These are phyloP conservation scores for Melanogaster broomeanus DNA, from an alignment of 768 basidiomycete species.

Conservation along the genomic window DNA sequence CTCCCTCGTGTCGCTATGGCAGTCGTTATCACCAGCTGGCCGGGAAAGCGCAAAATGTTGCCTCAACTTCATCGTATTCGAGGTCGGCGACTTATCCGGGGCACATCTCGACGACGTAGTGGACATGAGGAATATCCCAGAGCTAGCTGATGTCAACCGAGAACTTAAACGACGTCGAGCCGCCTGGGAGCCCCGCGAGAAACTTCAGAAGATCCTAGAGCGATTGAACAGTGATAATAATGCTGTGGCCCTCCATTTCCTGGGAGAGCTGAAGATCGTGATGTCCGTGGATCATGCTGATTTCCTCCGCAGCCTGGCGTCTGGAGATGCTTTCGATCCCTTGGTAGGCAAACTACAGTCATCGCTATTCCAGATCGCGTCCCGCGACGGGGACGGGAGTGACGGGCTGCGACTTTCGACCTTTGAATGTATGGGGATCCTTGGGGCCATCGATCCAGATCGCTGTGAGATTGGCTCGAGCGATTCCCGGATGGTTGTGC, in stretches of 20 bases:
- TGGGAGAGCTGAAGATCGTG: conserved; percentile 74
- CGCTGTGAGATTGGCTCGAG: conserved; percentile 67
- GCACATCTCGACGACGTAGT: conserved; percentile 75
- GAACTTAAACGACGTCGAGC: conserved; percentile 48
- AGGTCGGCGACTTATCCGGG: conserved; percentile 55
- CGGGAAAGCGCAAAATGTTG: conserved; percentile 56
- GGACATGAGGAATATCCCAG: conserved; percentile 71
- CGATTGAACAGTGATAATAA: conserved; percentile 78
- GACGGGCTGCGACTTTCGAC: conserved; percentile 70
- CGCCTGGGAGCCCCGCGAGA: conserved; percentile 51
- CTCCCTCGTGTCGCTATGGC: conserved; percentile 79
- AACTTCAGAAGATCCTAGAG: conserved; percentile 68
- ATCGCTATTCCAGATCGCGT: conserved; percentile 66
- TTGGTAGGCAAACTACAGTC: conserved; percentile 68
- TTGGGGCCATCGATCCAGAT: conserved; percentile 96
- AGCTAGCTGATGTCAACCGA: conserved; percentile 48
- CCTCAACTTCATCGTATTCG: conserved; percentile 69
- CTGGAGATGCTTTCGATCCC: conserved; percentile 87
- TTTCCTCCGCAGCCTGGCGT: conserved; percentile 62
- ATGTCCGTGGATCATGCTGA: conserved; percentile 51
- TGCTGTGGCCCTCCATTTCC: conserved; percentile 70
- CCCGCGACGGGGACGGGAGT: conserved; percentile 75
- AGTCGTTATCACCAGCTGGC: conserved; percentile 52
- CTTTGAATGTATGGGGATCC: conserved; percentile 87
- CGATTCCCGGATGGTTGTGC: conserved; percentile 69